Base-by-base conservation (phyloP, 306 rosid genomes). In the Cicer judaicum region DNA sequence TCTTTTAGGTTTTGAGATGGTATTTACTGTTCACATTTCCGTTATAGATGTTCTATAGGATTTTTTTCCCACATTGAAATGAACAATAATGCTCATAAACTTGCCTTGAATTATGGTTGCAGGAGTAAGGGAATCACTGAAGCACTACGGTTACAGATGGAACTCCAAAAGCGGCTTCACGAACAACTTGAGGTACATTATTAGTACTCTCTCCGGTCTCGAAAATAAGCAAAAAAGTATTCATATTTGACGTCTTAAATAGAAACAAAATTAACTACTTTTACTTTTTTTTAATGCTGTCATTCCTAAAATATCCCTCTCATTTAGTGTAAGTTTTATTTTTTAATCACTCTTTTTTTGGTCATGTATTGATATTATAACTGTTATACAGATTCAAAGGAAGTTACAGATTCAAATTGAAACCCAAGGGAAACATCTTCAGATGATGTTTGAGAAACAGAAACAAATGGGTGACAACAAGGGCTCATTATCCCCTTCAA, bases 91-190 rank as follows among this genome's bases (percentile, higher is more conserved):
- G 63, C 73, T 62, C 67, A 75, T 54, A 73, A 73, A 21, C 65
- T 8, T 70, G 4, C 60, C 55, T 77, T 57, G 54, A 9, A 43
- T 29, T 76, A 72, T 64, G 63, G 64, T 73, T 34, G 40, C 88
- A 90, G 99, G 91, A 85, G 89, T 79, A 70, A 82, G 80, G 99
- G 93, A 42, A 92, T 94, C 76, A 90, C 96, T 8, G 99, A 92
- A 80, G 92, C 99, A 42, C 82, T 94, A 87, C 85, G 93, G 60
- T 83, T 94, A 84, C 99, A 94, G 81, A 90, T 94, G 87, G 99
- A 94, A 74, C 95, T 94, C 84, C 99, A 94, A 87, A 94, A 94
- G 86, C 88, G 88, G 82, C 99, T 94, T 67, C 99, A 94, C 53
- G 99, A 94, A 70, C 99, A 92, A 81, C 97, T 94, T 36, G 99